phyloP scores from a whole-genome alignment of 208 protist species.

The Crithidia mellificae region DNA sequence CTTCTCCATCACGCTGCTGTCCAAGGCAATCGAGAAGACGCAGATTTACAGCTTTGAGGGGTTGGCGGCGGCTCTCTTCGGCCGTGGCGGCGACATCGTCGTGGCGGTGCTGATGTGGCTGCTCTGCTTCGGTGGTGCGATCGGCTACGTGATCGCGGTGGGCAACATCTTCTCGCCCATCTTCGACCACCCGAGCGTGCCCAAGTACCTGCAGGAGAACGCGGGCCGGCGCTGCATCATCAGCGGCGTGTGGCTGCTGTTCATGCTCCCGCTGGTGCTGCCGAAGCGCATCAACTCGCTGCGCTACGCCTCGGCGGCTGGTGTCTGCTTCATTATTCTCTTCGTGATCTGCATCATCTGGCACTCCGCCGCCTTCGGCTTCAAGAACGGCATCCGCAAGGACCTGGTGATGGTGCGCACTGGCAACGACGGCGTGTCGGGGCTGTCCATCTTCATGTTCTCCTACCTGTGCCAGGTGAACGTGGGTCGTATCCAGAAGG shows the following conservation, averaged over 20 bases:
- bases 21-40: constrained; percentile 42
- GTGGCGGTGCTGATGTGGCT: constrained; percentile 58
- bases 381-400: constrained; percentile 27
- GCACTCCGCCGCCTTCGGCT: constrained; percentile 39
- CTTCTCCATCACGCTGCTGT: constrained; percentile 67
- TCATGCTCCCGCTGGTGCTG: constrained; percentile 73
- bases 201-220: constrained; percentile 26
- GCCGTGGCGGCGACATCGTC: constrained; percentile 42
- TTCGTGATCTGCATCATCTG: constrained; percentile 69
- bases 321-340: constrained; percentile 71
- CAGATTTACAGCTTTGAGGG: constrained; percentile 58
- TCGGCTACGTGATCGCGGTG: constrained; percentile 67
- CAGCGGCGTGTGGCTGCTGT: constrained; percentile 51
- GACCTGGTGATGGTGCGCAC: constrained; percentile 54
- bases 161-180: constrained; percentile 45
- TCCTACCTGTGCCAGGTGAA: constrained; percentile 71
- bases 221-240: constrained; percentile 49
- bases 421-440: constrained; percentile 53
- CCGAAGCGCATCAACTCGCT: constrained; percentile 84
- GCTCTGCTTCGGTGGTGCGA: constrained; percentile 61
- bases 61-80: constrained; percentile 43
- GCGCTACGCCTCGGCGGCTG: constrained; percentile 61
- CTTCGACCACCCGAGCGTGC: constrained; percentile 20
- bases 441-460: constrained; percentile 68
- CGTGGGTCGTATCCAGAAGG: too few species aligned